Base-by-base conservation (phyloP, 495 filamentous ascomycete genomes). In the Astrocystis sublimbata region DNA sequence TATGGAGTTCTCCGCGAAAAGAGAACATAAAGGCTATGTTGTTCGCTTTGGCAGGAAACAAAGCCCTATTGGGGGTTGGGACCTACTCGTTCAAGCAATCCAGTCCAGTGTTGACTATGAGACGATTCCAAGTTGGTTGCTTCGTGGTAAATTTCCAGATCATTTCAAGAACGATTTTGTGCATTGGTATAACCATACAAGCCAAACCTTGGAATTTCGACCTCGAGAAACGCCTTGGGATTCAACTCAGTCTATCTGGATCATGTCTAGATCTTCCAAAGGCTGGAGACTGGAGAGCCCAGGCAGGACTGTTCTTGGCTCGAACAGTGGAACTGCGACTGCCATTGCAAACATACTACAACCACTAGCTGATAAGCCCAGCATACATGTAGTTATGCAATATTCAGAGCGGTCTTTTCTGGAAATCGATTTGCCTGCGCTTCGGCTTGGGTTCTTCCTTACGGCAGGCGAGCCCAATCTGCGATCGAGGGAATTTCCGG, bases 181-280 rank as follows among this genome's bases (percentile, higher is more conserved):
- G 0, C 86, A 90, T 61, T 90, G 87, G 87, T 69, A 84, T 17
- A 66, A 83, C 43, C 15, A 78, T 7, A 41, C 42, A 4, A 68
- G 63, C 1, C 60, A 62, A 0, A 57, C 54, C 1, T 53, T 89
- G 3, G 82, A 89, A 57, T 85, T 86, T 43, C 75, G 85, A 0
- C 77, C 79, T 1, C 19, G 57, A 1, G 59, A 65, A 1, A 19
- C 71, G 21, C 75, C 76, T 2, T 89, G 85, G 85, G 51, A 63
- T 24, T 56, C 58, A 0, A 17, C 35, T 2, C 2, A 15, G n/a
- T 31, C 58, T 33, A 3, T 1, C 3, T 60, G 57, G 43, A 21
- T 60, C 45, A 23, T 60, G 8, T 41, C 31, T n/a, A 50, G 30
- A 21, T 49, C 42, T 9, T 2, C 33, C n/a, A 17, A 52, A 12